Evolutionary conservation across 257 asterid genomes (phyloP), one percentile per base, ranked within the genome.

Genomic region (Salvia rosmarinus): DNA sequence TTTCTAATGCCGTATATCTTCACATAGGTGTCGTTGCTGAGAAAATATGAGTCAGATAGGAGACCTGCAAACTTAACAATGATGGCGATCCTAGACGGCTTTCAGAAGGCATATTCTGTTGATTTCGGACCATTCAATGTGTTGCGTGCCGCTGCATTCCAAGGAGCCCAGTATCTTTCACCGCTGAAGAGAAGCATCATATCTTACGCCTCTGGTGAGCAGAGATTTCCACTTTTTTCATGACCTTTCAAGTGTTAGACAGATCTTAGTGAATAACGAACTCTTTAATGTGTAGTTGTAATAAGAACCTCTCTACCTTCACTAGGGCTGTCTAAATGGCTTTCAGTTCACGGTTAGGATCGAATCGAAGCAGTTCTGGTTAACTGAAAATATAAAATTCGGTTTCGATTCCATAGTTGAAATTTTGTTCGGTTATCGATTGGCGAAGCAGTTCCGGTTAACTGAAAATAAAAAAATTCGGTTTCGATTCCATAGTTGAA

Each of bases 1-100:
- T 40, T 39, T 32, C 28, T 46, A 47, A 63, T 10, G 40, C 9
- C 14, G 37, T 37, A 0, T n/a, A 23, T 32, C 25, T 20, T 19
- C 34, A 1, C 73, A 34, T 82, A 95, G 99, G 85, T 88, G 28
- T 69, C 92, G 1, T 82, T 95, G 81, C 84, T 95, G 68, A 83
- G 75, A 77, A 82, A 85, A 77, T 95, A 91, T 5, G 99, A 89
- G 80, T 83, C 90, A 16, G 98, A 95, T 74, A 87, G 99, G 78
- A 95, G 81, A 79, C 79, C 90, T 37, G 96, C 92, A 47, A 95
- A 95, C 75, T 17, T 83, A 63, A 65, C 89, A 19, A 81, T 95
- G 98, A 89, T 91, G 96, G 95, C 97, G 25, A 69, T 87, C 67
- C 80, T 95, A 19, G 99, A 95, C 54, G 97, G 99, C 16, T 84